phyloP scores from a whole-genome alignment of 2,329 filamentous ascomycete species.

The Zasmidium angulare region DNA sequence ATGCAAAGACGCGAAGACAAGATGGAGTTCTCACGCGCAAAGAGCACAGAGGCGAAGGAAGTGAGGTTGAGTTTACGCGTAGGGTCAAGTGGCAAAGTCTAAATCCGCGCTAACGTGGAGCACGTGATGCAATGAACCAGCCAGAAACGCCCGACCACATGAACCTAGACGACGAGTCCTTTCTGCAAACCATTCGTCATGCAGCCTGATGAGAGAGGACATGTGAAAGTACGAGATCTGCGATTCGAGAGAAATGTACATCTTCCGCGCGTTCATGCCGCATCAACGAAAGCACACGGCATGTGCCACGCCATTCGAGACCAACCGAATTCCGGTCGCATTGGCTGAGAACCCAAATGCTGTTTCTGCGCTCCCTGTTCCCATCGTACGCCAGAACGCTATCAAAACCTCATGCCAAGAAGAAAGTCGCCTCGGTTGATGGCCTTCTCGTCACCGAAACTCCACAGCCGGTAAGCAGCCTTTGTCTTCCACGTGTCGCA shows the following conservation, averaged over 20 bases:
- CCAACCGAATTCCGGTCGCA: not conserved
- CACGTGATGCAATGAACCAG: not conserved
- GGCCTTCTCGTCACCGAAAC: constrained; percentile 65
- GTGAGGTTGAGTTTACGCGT: not conserved
- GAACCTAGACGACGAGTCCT: no score
- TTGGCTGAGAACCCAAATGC: not conserved
- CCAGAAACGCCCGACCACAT: no score
- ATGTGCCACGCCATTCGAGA: not conserved
- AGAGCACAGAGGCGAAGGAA: no score
- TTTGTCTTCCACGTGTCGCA: constrained; percentile 81
- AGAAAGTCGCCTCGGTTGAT: not conserved
- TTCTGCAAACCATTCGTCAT: no score
- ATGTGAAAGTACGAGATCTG: not conserved
- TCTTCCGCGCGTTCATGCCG: not conserved
- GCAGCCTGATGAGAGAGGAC: not conserved
- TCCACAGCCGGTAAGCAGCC: constrained; percentile 86
- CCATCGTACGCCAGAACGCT: constrained; percentile 22
- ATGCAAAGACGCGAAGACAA: not conserved
- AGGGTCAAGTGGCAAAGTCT: not conserved
- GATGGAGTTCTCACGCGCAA: no score
- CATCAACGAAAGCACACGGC: not conserved
- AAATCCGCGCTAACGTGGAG: not conserved
- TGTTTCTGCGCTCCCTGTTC: not conserved
- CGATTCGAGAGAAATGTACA: not conserved
- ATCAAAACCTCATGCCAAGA: constrained; percentile 14